Evolutionary conservation across 495 filamentous ascomycete species (phyloP), one percentile per base, ranked within the genome.

Genomic region (Neohortaea acidophila): DNA sequence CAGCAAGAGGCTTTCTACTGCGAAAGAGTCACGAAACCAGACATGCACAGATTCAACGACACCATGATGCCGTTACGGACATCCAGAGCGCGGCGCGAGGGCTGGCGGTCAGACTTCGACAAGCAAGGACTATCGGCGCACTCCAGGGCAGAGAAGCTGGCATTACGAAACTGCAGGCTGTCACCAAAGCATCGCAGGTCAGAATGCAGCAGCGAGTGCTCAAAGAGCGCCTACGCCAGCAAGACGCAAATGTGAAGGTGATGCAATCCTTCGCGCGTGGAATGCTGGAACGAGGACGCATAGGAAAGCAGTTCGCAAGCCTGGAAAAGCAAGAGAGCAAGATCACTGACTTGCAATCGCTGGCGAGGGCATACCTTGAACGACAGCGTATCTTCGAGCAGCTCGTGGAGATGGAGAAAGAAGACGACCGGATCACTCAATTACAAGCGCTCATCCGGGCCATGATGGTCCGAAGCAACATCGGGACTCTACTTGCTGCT

Each of bases 361-460:
- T 70, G 20, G 65, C 69, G 29, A 73, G 89, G 29, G 85, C 81
- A 1, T 66, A 57, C 35, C 54, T 73, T 7, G 62, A 62, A 41
- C 65, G 81, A 32, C 55, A 71, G 34, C 44, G 60, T n/a, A 64
- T 69, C 19, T 53, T 51, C 33, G 53, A 58, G 0, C 52, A 79
- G 21, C 57, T 77, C 6, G 66, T 68, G 13, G 68, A 75, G 26
- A 64, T 87, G 11, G 47, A 68, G 33, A 60, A 63, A 7, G 67
- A 78, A 38, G 64, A 64, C 12, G 53, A 60, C 9, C 71, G 78
- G 43, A 60, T 85, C 28, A 55, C 72, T 34, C 51, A 69, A 24
- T 61, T 92, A 10, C 91, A 99, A 57, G 71, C 73, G 24, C 55
- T 84, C 18, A 66, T 73, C 37, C 68, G 86, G 47, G 85, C 81